Conservation (phyloP, 805 yeast species). For the Yarrowia sp. region DNA sequence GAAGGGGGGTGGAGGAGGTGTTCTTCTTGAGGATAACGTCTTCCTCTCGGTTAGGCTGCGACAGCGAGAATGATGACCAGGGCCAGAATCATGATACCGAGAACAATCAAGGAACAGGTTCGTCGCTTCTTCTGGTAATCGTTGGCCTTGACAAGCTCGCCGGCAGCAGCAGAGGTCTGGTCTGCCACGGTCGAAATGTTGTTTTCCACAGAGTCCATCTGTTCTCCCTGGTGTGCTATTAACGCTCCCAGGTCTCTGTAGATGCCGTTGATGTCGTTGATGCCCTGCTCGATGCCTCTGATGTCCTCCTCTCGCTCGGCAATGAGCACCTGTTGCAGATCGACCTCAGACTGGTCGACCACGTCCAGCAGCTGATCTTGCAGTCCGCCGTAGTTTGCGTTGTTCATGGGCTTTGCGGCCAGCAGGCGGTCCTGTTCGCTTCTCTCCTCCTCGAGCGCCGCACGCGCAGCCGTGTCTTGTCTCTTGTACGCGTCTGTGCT, state of each 20-base stretch:
- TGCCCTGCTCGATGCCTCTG: slow-evolving; percentile 73
- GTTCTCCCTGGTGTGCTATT: slow-evolving; percentile 84
- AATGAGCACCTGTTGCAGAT: slow-evolving; percentile 43
- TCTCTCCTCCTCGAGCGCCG: slow-evolving; percentile 32
- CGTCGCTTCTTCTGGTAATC: slow-evolving; percentile 72
- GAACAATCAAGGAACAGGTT: slow-evolving; percentile 73
- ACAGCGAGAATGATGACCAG: slow-evolving; percentile 59
- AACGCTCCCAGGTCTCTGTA: slow-evolving; percentile 80
- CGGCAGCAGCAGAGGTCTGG: slow-evolving; percentile 72
- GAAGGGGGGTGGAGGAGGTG: not conserved
- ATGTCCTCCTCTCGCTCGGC: slow-evolving; percentile 75
- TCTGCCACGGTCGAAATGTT: slow-evolving; percentile 69
- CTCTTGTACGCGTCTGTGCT: slow-evolving; percentile 58
- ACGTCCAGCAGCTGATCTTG: slow-evolving; percentile 54
- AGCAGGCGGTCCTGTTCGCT: slow-evolving; percentile 28
- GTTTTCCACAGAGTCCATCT: slow-evolving; percentile 82
- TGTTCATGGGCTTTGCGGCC: slow-evolving; percentile 6
- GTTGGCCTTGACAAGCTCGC: slow-evolving; percentile 75
- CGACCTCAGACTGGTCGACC: slow-evolving; percentile 44
- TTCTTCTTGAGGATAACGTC: too few relatives aligned
- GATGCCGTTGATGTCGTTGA: slow-evolving; percentile 82
- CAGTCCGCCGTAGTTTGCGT: slow-evolving; percentile 18
- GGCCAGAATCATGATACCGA: slow-evolving; percentile 65
- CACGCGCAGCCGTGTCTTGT: slow-evolving; percentile 34
- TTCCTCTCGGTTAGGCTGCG: slow-evolving; percentile 23